These are phyloP conservation scores for Pythium utonaiense DNA, from an alignment of 352 stramenopile genomes.

Conservation along the genomic window DNA sequence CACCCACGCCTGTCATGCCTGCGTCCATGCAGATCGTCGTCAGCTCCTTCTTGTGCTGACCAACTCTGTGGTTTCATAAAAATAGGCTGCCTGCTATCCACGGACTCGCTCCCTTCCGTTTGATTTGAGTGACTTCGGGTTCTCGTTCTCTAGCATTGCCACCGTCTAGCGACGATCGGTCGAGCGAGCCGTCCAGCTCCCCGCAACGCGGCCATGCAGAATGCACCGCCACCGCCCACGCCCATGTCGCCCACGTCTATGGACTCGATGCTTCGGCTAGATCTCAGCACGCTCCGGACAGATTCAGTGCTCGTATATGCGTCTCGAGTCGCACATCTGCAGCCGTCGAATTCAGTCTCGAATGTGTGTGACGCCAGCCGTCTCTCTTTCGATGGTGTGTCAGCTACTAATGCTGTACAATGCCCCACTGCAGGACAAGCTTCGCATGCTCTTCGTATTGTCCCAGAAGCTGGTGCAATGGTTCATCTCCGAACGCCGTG, in stretches of 20 bases:
- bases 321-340: constrained; percentile 23
- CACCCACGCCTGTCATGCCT: background rate
- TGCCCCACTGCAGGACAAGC: constrained; percentile 40
- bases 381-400: no score
- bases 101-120: background rate
- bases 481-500: constrained; percentile 25
- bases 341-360: constrained; percentile 15
- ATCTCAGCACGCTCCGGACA: constrained; percentile 22
- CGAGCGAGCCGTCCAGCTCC: no score
- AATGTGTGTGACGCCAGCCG: constrained; percentile 19
- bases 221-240: background rate
- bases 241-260: constrained; percentile 19
- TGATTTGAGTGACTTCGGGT: background rate
- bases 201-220: background rate
- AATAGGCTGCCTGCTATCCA: constrained; percentile 3
- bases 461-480: constrained; percentile 35
- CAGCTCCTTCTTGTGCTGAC: constrained; percentile 18
- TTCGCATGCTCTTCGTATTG: constrained; percentile 38
- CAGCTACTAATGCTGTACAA: no score
- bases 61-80: constrained; percentile 4
- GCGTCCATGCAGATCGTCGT: constrained; percentile 8
- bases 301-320: constrained; percentile 31
- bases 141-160: background rate
- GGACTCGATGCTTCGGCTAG: constrained; percentile 30
- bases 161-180: no score